Conservation (phyloP, 495 filamentous ascomycete species). For the Parathielavia appendiculata region DNA sequence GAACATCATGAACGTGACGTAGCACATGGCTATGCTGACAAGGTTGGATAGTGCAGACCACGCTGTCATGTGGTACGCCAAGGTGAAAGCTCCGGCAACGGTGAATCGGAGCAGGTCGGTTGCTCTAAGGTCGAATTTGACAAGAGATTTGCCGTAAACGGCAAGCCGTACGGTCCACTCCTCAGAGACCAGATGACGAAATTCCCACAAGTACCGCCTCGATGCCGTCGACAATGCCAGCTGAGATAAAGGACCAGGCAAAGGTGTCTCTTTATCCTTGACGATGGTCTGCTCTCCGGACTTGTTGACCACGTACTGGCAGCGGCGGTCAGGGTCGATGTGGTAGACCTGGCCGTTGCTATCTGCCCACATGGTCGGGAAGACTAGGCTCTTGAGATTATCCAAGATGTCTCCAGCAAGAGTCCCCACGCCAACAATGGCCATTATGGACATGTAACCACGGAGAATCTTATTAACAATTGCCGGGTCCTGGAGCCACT, state of each 20-base stretch:
- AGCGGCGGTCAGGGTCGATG: slow-evolving; percentile 35
- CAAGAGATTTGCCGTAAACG: slow-evolving; percentile 34
- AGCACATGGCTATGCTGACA: slow-evolving; percentile 80
- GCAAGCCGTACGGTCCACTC: slow-evolving; percentile 46
- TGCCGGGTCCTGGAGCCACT: slow-evolving; percentile 76
- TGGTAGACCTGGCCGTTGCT: slow-evolving; percentile 40
- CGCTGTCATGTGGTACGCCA: slow-evolving; percentile 63
- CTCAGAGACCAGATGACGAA: slow-evolving; percentile 41
- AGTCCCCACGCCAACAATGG: slow-evolving; percentile 65
- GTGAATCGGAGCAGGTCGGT: slow-evolving; percentile 52
- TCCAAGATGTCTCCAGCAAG: slow-evolving; percentile 63
- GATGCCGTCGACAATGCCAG: slow-evolving; percentile 24
- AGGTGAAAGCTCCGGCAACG: slow-evolving; percentile 53
- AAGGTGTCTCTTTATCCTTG: slow-evolving; percentile 36
- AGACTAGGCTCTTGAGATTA: slow-evolving; percentile 61
- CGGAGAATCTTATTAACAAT: slow-evolving; percentile 79
- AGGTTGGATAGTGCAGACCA: slow-evolving; percentile 80
- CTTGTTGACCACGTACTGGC: slow-evolving; percentile 23
- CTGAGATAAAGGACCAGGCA: slow-evolving; percentile 40
- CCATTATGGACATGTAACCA: slow-evolving; percentile 77
- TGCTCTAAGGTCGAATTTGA: slow-evolving; percentile 35
- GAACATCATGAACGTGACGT: slow-evolving; percentile 72
- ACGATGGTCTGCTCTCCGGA: slow-evolving; percentile 17
- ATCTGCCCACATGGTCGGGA: slow-evolving; percentile 59
- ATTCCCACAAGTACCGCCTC: slow-evolving; percentile 37